phyloP scores from a whole-genome alignment of 305 asterid genomes.

The Fraxinus paxiana region DNA sequence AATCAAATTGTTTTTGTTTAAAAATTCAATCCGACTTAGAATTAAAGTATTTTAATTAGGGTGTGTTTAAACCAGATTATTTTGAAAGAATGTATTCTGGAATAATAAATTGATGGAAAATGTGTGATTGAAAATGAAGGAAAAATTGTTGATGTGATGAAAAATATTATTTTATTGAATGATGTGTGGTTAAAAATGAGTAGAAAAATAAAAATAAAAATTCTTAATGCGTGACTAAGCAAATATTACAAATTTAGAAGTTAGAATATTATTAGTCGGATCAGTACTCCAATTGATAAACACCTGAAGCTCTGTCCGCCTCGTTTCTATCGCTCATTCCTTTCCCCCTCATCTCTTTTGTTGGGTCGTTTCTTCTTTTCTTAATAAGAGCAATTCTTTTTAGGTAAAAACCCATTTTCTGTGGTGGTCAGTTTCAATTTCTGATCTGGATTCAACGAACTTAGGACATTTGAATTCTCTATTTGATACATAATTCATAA shows the following conservation, averaged over 20 bases:
- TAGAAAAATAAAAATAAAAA: too few relatives aligned
- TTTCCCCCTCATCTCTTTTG: not conserved
- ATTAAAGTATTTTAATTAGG: not conserved
- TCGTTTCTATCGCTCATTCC: slow-evolving; percentile 8
- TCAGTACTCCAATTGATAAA: not conserved
- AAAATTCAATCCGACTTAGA: not conserved
- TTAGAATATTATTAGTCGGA: not conserved
- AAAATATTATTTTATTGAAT: too few relatives aligned
- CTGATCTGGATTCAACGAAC: slow-evolving; percentile 8
- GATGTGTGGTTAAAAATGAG: too few relatives aligned
- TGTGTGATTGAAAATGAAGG: too few relatives aligned
- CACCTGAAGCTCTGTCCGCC: not conserved
- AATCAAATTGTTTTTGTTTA: not conserved
- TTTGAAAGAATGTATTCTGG: too few relatives aligned
- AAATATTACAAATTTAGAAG: not conserved
- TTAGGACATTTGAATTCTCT: not conserved
- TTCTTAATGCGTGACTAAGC: not conserved
- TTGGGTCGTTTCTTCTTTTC: not conserved
- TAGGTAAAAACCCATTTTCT: not conserved
- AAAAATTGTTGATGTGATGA: too few relatives aligned
- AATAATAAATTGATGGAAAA: too few relatives aligned
- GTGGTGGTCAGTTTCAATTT: not conserved
- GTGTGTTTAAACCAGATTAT: too few relatives aligned
- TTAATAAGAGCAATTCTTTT: not conserved
- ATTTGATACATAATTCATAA: not conserved